Conservation (phyloP, 768 basidiomycete species). For the Epithele typhae region DNA sequence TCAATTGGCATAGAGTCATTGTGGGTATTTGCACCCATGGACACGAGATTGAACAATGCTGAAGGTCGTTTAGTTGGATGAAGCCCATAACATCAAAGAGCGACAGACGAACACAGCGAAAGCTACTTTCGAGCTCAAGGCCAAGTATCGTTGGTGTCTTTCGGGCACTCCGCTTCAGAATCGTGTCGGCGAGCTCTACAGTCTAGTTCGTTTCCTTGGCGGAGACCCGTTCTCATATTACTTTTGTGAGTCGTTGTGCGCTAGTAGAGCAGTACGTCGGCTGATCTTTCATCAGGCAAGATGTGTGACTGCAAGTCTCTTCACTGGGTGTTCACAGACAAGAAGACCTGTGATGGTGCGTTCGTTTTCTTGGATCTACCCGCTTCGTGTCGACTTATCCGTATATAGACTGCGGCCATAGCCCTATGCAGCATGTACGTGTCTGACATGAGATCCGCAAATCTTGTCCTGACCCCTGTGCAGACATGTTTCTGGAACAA, state of each 20-base stretch:
- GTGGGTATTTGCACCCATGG: slow-evolving; percentile 35
- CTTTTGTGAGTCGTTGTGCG: slow-evolving; percentile 52
- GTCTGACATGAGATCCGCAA: no score
- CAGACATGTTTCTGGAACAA: slow-evolving; percentile 97
- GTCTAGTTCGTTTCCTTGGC: slow-evolving; percentile 88
- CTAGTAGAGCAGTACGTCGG: no score
- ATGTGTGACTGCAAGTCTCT: slow-evolving; percentile 89
- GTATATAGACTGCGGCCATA: slow-evolving; percentile 70
- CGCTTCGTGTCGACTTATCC: not conserved
- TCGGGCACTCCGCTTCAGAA: slow-evolving; percentile 97
- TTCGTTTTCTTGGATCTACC: slow-evolving; percentile 3
- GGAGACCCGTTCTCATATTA: slow-evolving; percentile 90
- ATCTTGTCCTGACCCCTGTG: not conserved
- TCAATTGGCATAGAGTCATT: slow-evolving; percentile 81
- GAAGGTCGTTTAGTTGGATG: slow-evolving; percentile 60
- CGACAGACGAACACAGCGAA: slow-evolving; percentile 93
- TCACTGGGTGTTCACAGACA: slow-evolving; percentile 91
- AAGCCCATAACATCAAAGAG: slow-evolving; percentile 98
- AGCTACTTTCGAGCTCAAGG: slow-evolving; percentile 86
- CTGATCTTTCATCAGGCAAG: slow-evolving; percentile 54
- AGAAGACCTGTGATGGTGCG: slow-evolving; percentile 76
- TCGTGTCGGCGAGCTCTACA: slow-evolving; percentile 98
- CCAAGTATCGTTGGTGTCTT: slow-evolving; percentile 88
- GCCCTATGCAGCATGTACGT: slow-evolving; percentile 76
- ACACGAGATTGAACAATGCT: not conserved